Conservation (phyloP, 495 filamentous ascomycete species). For the Penicillium desertorum region DNA sequence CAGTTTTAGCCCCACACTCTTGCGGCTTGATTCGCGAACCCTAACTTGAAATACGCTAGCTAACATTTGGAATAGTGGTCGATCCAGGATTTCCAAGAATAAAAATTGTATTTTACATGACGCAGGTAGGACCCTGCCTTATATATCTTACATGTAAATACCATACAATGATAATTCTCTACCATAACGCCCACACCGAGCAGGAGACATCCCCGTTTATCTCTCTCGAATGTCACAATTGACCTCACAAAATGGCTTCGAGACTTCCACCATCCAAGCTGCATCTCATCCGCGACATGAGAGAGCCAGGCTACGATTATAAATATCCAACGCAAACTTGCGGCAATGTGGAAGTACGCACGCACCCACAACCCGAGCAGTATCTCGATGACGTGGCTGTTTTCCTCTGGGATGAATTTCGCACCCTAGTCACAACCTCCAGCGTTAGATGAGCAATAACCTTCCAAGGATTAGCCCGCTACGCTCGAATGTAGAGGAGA, state of each 20-base stretch:
- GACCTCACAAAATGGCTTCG: no score
- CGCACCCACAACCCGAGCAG: background rate
- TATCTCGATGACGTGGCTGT: conserved; percentile 13
- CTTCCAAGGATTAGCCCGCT: no score
- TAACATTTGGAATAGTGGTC: background rate
- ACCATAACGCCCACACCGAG: background rate
- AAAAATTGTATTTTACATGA: conserved; percentile 1
- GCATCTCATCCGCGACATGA: no score
- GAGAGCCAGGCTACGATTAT: conserved; percentile 1
- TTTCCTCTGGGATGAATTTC: no score
- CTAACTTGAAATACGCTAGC: background rate
- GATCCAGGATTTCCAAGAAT: background rate
- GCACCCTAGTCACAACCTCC: no score
- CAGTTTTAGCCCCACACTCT: background rate
- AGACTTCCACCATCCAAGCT: no score
- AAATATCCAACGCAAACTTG: background rate
- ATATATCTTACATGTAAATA: background rate
- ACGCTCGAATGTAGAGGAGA: no score
- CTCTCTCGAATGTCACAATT: no score
- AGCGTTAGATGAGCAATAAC: no score
- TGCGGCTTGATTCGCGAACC: background rate
- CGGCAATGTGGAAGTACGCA: background rate
- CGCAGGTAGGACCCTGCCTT: background rate
- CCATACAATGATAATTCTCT: background rate
- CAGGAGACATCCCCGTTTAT: no score